Evolutionary conservation across 768 basidiomycete species (phyloP).

Genomic region (Suillus sp.): DNA sequence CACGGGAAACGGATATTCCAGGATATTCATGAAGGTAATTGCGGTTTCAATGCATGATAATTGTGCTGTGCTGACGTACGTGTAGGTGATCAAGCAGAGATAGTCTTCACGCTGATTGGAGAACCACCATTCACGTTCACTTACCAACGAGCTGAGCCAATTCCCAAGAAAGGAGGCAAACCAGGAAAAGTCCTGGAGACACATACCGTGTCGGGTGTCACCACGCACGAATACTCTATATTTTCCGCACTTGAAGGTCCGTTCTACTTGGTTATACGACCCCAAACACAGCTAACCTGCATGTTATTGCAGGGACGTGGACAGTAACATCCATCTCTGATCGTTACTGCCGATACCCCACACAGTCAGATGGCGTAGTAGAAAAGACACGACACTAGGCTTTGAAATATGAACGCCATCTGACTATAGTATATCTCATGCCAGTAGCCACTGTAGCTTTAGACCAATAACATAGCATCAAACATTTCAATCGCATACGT

Average conservation of each 20-base stretch:
- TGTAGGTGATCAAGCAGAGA: slow-evolving; percentile 89
- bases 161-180: slow-evolving; percentile 65
- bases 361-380: slow-evolving; percentile 51
- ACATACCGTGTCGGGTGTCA: slow-evolving; percentile 83
- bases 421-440: slow-evolving; percentile 20
- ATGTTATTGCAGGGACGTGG: slow-evolving; percentile 68
- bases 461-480: slow-evolving; percentile 13
- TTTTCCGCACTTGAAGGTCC: slow-evolving; percentile 89
- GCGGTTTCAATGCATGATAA: neutral
- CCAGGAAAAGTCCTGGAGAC: slow-evolving; percentile 85
- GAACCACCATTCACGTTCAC: slow-evolving; percentile 97
- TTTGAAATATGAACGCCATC: slow-evolving; percentile 13
- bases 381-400: slow-evolving; percentile 37
- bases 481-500: neutral
- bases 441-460: slow-evolving; percentile 28
- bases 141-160: slow-evolving; percentile 81
- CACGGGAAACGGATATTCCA: slow-evolving; percentile 82
- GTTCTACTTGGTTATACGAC: slow-evolving; percentile 18
- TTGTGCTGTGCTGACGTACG: slow-evolving; percentile 10
- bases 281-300: slow-evolving; percentile 9
- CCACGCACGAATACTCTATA: slow-evolving; percentile 79
- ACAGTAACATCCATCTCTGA: slow-evolving; percentile 92
- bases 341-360: slow-evolving; percentile 86
- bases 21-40: slow-evolving; percentile 84
- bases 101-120: slow-evolving; percentile 85